Base-by-base conservation (phyloP, 352 stramenopile genomes). In the Globisporangium abappressorium region DNA sequence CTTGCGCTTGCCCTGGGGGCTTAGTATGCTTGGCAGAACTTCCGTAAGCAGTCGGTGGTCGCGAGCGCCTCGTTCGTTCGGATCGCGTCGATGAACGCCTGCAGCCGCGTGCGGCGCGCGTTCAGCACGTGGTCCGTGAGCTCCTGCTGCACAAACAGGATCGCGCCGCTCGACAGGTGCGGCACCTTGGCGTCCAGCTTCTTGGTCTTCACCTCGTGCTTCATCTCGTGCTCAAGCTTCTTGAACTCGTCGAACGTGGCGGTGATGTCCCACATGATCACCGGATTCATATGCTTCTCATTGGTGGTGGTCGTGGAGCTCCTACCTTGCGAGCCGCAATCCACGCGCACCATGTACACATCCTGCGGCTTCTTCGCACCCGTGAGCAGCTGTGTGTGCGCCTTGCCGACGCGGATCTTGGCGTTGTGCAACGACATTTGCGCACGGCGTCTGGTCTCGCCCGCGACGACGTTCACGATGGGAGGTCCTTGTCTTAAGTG, bases 271-370 rank as follows among this genome's bases (percentile, higher is more conserved):
- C 87, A 94, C 87, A 94, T 93, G 41, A 94, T 76, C 6, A 88
- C 80, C 7, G 84, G 86, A 59, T 94, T 94, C 82, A 94, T 90
- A 76, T 92, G 85, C 69, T 94, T 93, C 65, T 94, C 81, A 24
- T 70, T 65, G 4, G 26, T 43, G 33, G 24, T 46, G 34, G 33
- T 9, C 1, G 33, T 59, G 18, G 63, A 57, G 26, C 64, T 79
- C 20, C 74, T 70, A 5, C 67, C 51, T 7, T 61, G 56, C 9
- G 56, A 61, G 30, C 76, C 70, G 61, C 85, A 92, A 73, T 94
- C 87, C 26, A 94, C 80, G 26, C 87, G 84, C 20, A 94, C 75
- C 28, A 94, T 75, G 70, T 93, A 94, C 46, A 87, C 76, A 60
- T 94, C 87, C 22, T 82, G 67, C 0, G 71, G 62, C 60, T 91